Evolutionary conservation across 805 yeast species (phyloP), one percentile per base, ranked within the genome.

Genomic region (Lipomyces spencermartinsiae): DNA sequence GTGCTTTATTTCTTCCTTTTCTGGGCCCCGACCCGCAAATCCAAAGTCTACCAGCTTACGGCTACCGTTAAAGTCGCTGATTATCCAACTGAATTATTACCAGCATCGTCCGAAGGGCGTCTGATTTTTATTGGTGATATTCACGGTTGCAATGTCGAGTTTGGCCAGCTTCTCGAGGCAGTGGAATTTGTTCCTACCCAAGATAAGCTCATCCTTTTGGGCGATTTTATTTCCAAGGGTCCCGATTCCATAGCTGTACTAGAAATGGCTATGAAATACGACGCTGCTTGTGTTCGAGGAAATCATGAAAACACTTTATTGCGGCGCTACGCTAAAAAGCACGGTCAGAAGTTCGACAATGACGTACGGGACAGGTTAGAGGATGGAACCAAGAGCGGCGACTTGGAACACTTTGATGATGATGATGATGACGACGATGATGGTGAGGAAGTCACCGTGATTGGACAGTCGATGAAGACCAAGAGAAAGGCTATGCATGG

Each of bases 181-280:
- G 73, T 86, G 25, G 77, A 82, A 12, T 86, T 82, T 73, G 81
- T 86, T 65, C 76, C 77, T 16, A 74, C 80, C 25, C 73, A 77
- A 8, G 96, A 92, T 76, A 84, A 84, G 57, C 81, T 93, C 14
- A 79, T 93, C 1, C 80, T 93, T 29, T 78, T 93, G 25, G 98
- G 98, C 3, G 98, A 93, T 76, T 91, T 93, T 77, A 81, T 91
- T 19, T 83, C 92, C 61, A 94, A 93, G 76, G 98, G 98, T 0
- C 88, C 90, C 4, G 87, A 90, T 66, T 90, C 97, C 0, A 70
- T 85, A 14, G 85, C 84, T 53, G 92, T 92, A 1, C 76, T 93
- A 10, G 89, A 92, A 67, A 88, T 78, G 74, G 88, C 91, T 22
- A 81, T 88, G 43, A 80, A 85, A 29, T 76, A 87, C 72, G 80